Evolutionary conservation across 192 early-diverging fungal species (phyloP), one percentile per base, ranked within the genome.

Genomic region (Podochytrium sp.): DNA sequence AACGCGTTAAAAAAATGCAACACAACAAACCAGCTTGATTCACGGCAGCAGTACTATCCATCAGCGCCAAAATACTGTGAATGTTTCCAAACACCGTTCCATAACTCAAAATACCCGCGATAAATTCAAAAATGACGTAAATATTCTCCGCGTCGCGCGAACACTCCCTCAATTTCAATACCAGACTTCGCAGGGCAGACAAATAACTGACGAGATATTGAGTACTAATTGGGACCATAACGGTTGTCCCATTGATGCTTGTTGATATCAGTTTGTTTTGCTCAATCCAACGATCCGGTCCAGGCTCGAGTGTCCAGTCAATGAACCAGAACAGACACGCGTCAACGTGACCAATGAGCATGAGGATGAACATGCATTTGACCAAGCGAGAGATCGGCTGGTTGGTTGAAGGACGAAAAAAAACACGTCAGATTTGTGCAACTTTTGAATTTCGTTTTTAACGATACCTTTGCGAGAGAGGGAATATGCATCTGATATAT

Each of bases 11-110:
- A 41, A 69, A n/a, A 23, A 10, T 56, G 7, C 16, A 14, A 42
- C 43, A 14, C 6, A 37, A 73, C 76, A 29, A n/a, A 77, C 76
- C 76, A 49, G 76, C 76, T 65, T 77, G 67, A 53, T 65, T 77
- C 29, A 71, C 6, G 25, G 76, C 76, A 29, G 76, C 76, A n/a
- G 70, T 77, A 30, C 58, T 57, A 65, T 77, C 76, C 71, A 77
- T 35, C 58, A 77, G 29, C 72, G 76, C 76, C n/a, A 77, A 53
- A 69, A 77, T 77, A 47, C 59, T 66, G 52, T 77, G 76, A 55
- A 77, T 77, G 34, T 77, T 77, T 35, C 73, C 76, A 57, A 77
- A 77, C 71, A 77, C 76, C 1, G 76, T 77, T 25, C 76, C 76
- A 75, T 77, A 77, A 5, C 76, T 71, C 67, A 77, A 69, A 43